Conservation (phyloP, 202 grass and related monocot species). For the Schoenoplectus triqueter region DNA sequence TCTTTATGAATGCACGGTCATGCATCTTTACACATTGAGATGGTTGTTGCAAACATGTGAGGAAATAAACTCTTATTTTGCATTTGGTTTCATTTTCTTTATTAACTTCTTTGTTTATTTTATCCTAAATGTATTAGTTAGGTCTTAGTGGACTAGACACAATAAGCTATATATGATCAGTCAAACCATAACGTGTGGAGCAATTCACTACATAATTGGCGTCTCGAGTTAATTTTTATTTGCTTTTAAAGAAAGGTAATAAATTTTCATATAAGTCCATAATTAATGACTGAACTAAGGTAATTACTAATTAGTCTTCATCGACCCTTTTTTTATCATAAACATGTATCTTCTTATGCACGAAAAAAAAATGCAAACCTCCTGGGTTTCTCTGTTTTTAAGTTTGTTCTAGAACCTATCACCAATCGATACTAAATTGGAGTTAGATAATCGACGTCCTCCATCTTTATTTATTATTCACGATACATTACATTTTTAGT, state of each 20-base stretch:
- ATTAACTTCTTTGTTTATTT: background rate
- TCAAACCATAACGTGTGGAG: constrained; percentile 36
- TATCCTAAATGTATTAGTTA: background rate
- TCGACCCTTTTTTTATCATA: too few relatives aligned
- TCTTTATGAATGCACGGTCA: background rate
- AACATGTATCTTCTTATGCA: background rate
- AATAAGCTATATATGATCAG: background rate
- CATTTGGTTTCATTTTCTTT: background rate
- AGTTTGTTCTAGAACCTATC: background rate
- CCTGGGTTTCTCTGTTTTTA: background rate
- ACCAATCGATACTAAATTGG: background rate
- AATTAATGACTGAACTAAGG: background rate
- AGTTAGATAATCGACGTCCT: background rate
- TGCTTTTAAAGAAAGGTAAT: background rate
- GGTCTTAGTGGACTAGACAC: constrained; percentile 7
- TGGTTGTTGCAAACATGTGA: background rate
- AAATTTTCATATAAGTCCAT: background rate
- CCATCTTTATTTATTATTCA: background rate
- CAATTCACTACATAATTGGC: background rate
- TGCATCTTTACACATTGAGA: background rate
- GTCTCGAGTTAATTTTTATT: background rate
- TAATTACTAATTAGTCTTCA: too few relatives aligned
- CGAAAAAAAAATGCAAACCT: background rate
- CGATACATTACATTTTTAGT: background rate
- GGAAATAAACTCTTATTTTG: background rate